Base-by-base conservation (phyloP, 495 filamentous ascomycete genomes). In the Hypoxylon intermedium region DNA sequence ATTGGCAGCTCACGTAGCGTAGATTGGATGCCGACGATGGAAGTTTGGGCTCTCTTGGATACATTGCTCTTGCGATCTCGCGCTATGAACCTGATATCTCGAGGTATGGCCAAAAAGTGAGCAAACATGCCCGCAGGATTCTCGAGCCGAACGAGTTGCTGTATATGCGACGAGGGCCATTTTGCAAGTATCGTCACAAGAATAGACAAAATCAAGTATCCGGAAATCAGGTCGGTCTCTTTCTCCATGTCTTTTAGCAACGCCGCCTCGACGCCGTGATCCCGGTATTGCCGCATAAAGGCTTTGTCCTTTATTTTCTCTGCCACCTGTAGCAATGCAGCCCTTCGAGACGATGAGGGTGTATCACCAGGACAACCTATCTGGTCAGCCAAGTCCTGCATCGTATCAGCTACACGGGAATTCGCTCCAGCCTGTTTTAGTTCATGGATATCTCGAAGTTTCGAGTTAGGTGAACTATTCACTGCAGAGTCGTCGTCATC, bases 371-470 rank as follows among this genome's bases (percentile, higher is more conserved):
- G 75, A 33, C 82, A 77, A 45, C 89, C 86, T 58, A 98, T 88
- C 55, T 95, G 89, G 53, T 95, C 91, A 54, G 96, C 80, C 7
- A 96, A 78, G 44, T 90, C 86, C 64, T 93, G 90, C 46, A 95
- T 81, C 43, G 92, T 89, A 61, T 91, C 85, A 5, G 87, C 74
- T 53, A 95, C 92, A 15, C 92, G 87, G 43, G 85, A 87, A 70
- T 93, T 95, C 18, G 87, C 86, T 6, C 94, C 94, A 33, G 91
- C 87, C 60, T 91, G 89, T 58, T 92, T 83, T 37, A 98, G 79
- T 70, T 98, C 94, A 67, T 98, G 92, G 28, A 97, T 89, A 52
- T 68, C 49, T 24, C 63, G 62, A 3, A 71, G 63, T 44, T 71
- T 71, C 21, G 68, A 71, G 59, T 87, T 94, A 43, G 88, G 85